Base-by-base conservation (phyloP, 305 asterid genomes). In the Withania somnifera region DNA sequence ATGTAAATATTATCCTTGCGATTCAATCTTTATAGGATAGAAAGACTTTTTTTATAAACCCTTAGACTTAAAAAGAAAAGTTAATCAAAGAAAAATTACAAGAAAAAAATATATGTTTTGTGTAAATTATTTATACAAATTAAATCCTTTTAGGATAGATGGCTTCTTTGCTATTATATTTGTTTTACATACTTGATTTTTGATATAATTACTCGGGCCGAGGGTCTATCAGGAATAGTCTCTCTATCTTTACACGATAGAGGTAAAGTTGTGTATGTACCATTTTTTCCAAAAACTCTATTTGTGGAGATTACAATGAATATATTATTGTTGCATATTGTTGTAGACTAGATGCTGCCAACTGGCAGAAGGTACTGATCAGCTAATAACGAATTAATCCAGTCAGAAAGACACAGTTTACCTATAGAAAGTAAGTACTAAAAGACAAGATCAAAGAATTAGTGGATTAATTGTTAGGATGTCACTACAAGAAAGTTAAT, bases 271-370 rank as follows among this genome's bases (percentile, higher is more conserved):
- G 13, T 1, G 1, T 2, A 5, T 7, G 5, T 7, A 13, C 0
- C 32, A 19, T 0, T 6, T 10, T 24, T 4, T 22, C 1, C 2
- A 57, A 57, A 57, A 57, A 57, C 7, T 22, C 11, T 3, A 57
- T 3, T 22, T 22, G 7, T 0, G 1, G 1, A 0, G 0, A 10
- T 57, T 57, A 57, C 0, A 57, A 1, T 1, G 2, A 0, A 54
- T 19, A 53, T n/a, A 26, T 54, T 19, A 6, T 53, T 0, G 26
- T n/a, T 30, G 34, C 0, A 3, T 34, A 6, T 34, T n/a, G 11
- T 54, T 0, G 14, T 19, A 54, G 61, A 54, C 15, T 8, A 3
- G 14, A 64, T 32, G 26, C 26, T 64, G 47, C 15, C 7, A 7
- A 64, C 20, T 3, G 13, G 8, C 47, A 63, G 7, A 63, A 63